Base-by-base conservation (phyloP, 2,329 filamentous ascomycete species). In the Colletotrichum cuscutae region DNA sequence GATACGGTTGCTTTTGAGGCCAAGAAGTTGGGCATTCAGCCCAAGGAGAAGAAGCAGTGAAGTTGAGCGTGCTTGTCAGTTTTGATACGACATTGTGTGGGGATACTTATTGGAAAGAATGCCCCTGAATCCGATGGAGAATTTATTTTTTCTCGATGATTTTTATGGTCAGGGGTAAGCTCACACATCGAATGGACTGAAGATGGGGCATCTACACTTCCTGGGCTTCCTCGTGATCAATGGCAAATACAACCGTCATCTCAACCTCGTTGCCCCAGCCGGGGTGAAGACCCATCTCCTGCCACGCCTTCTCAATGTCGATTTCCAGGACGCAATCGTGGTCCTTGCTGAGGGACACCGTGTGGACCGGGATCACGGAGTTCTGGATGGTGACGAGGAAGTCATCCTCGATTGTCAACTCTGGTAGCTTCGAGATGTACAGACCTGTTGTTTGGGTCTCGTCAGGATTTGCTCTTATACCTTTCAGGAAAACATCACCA, bases 261-360 rank as follows among this genome's bases (percentile, higher is more conserved):
- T 89, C 86, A 49, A 95, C 88, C 80, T 97, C 94, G 80, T 98
- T 97, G 75, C 91, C 92, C 92, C 94, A 97, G 8, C 92, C 91
- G 49, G 89, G 88, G 71, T 90, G 84, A 68, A 97, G 85, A 0
- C 87, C 89, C 85, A 95, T 88, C 77, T 94, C 90, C 58, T 89
- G 88, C 95, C 95, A 98, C 1, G 96, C 96, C 35, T 83, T 86
- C 76, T 91, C 88, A 13, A 94, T 81, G 84, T 98, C 94, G 68
- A 98, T 89, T 76, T 94, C 91, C 37, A 98, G 81, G 8, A 98
- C 89, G 71, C 87, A 85, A 0, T 81, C 77, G 71, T 90, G 84
- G n/a, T 79, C 77, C 37, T 84, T 81, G 64, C 87, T 90, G 60
- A 92, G 83, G 35, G 83, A 85, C 1, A 97, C 93, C 0, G 91